Evolutionary conservation across 1,284 basidiomycete genomes (phyloP).

Genomic region (Omphalotus olearius): DNA sequence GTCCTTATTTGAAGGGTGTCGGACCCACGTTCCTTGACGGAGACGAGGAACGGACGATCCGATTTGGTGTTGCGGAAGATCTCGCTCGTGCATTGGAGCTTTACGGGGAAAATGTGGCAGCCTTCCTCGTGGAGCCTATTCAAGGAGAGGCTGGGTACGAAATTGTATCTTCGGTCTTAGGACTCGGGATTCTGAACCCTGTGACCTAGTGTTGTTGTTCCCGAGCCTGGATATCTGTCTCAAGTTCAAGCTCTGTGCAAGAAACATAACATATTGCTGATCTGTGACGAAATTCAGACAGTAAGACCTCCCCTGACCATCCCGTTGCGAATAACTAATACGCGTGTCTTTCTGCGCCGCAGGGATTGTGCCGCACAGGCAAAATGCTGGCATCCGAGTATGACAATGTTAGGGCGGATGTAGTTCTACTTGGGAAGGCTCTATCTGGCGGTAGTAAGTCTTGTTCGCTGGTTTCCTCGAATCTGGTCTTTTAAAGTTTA

Average conservation of each 20-base stretch:
- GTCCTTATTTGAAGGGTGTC: conserved; percentile 85
- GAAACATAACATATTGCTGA: conserved; percentile 91
- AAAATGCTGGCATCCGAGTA: conserved; percentile 89
- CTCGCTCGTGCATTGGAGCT: conserved; percentile 79
- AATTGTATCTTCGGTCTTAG: background rate
- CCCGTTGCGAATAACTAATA: background rate
- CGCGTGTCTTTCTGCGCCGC: background rate
- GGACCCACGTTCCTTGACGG: conserved; percentile 71
- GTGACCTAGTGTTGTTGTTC: conserved; percentile 13
- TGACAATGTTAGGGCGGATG: conserved; percentile 87
- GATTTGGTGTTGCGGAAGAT: conserved; percentile 82
- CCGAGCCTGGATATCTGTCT: conserved; percentile 80
- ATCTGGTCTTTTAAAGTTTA: background rate
- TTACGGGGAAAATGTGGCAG: conserved; percentile 84
- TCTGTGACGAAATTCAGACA: conserved; percentile 98
- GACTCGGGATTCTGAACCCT: background rate
- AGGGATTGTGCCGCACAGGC: conserved; percentile 83
- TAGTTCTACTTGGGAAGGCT: conserved; percentile 94
- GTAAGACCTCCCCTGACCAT: conserved; percentile 32
- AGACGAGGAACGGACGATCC: conserved; percentile 53
- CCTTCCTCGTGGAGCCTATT: conserved; percentile 95
- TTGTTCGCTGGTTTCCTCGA: conserved; percentile 15
- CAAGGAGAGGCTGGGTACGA: conserved; percentile 97
- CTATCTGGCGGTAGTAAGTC: conserved; percentile 83
- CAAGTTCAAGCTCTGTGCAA: conserved; percentile 82